Base-by-base conservation (phyloP, 2,329 filamentous ascomycete species). In the Paecilomyces dactylethromorphus region DNA sequence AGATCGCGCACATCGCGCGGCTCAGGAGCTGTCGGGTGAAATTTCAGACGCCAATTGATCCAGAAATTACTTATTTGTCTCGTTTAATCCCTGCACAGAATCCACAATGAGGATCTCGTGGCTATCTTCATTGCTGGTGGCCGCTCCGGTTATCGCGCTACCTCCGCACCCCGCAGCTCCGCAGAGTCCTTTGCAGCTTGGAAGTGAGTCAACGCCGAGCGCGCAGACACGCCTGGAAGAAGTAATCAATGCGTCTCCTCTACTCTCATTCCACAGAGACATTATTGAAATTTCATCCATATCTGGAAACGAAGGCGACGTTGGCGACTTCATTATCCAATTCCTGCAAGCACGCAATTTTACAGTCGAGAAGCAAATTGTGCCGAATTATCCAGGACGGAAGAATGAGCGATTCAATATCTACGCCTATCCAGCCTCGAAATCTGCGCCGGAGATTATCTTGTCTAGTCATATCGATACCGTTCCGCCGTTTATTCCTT, bases 381-480 rank as follows among this genome's bases (percentile, higher is more conserved):
- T 80, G 12, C 66, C 65, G 59, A 3, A 62, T 61, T 39, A 67
- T 60, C n/a, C 59, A 53, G 35, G 56, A 53, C 22, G 39, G 18
- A 55, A 60, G n/a, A 62, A 76, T 45, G 70, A 74, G 32, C 82
- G 89, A 50, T 92, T 88, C 79, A 96, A 96, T 68, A 80, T 96
- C 54, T 78, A 92, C 49, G 92, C 92, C 1, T 91, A 70, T 57
- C 70, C 72, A 2, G 57, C 65, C 13, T 62, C 58, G 11, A 55
- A 58, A 12, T 45, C 56, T 54, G 32, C 63, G 39, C 73, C 72
- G 3, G 66, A 72, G 51, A 72, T 79, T 33, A 68, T 79, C 21
- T 63, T 79, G 35, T 87, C 87, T 1, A 92, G 88, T 58, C 92
- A 96, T 71, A 93, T 96, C 66, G 92, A 97, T 67, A 86, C 84